A percentile compares a stretch with the other conserved stretches of the same genome.
Conservation (phyloP, 305 asterid genomes). For the Nicotiana rustica region DNA sequence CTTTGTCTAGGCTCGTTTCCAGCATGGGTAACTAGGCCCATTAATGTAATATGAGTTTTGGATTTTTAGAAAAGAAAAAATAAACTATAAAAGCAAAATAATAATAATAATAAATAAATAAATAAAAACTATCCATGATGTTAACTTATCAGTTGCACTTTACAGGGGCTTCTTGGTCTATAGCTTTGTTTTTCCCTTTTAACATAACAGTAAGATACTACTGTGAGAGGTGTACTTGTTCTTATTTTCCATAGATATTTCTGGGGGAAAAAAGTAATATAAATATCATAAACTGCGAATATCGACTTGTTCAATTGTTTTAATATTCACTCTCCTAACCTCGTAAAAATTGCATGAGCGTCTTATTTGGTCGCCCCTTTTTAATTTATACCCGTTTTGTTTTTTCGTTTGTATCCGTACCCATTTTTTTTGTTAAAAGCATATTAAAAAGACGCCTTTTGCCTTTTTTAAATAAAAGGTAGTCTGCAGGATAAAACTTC, state of each 20-base stretch:
- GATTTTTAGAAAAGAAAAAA: background rate
- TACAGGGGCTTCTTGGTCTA: background rate
- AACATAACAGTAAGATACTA: background rate
- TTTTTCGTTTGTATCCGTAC: no score
- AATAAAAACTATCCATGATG: background rate
- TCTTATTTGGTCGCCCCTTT: no score
- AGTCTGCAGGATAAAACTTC: no score
- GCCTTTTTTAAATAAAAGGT: no score
- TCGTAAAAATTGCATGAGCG: no score
- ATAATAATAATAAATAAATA: no score
- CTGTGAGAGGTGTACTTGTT: background rate
- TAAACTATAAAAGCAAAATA: background rate
- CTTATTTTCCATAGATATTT: background rate
- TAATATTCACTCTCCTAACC: no score
- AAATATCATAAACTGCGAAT: background rate
- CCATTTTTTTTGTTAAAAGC: no score
- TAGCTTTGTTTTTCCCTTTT: background rate
- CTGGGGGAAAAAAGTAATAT: background rate
- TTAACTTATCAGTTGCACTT: constrained; percentile 12
- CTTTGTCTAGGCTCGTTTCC: background rate
- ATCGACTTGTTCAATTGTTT: no score
- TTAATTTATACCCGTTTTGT: no score
- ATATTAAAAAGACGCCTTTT: no score
- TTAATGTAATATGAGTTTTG: background rate
- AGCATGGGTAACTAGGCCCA: constrained; percentile 26